Evolutionary conservation across 768 basidiomycete genomes (phyloP).

Genomic region (Russula dissimulans): DNA sequence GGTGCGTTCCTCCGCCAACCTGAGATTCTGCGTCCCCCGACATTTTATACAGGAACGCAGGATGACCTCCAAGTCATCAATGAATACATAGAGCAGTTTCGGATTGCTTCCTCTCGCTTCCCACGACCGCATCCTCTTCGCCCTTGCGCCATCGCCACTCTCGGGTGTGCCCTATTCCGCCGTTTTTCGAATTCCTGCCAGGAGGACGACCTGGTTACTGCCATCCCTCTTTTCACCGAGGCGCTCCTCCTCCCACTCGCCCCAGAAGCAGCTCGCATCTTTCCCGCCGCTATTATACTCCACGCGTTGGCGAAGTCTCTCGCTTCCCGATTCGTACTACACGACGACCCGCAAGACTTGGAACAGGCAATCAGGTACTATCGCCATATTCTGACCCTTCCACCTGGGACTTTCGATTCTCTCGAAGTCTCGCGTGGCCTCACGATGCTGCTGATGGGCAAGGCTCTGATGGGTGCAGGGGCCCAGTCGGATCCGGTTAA

Average conservation of each 20-base stretch:
- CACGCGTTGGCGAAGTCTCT: background rate
- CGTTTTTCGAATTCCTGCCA: background rate
- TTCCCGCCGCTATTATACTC: background rate
- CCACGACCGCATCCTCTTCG: background rate
- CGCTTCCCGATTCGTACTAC: background rate
- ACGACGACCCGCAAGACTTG: background rate
- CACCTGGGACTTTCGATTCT: background rate
- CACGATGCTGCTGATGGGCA: background rate
- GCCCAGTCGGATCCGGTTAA: background rate
- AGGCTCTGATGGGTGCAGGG: background rate
- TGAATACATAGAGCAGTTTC: background rate
- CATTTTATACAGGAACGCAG: background rate
- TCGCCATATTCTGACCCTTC: no score
- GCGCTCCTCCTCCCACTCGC: conserved; percentile 2
- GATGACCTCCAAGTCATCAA: background rate
- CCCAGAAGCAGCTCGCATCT: background rate
- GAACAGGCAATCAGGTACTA: background rate
- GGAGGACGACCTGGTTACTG: background rate
- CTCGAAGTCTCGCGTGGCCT: background rate
- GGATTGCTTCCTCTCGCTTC: background rate
- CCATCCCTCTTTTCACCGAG: background rate
- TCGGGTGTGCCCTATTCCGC: background rate
- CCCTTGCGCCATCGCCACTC: background rate
- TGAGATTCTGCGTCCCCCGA: background rate
- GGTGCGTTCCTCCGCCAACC: background rate